These are phyloP conservation scores for Neotropicomus parvogracilis DNA, from an alignment of 1,284 basidiomycete genomes.

Conservation along the genomic window DNA sequence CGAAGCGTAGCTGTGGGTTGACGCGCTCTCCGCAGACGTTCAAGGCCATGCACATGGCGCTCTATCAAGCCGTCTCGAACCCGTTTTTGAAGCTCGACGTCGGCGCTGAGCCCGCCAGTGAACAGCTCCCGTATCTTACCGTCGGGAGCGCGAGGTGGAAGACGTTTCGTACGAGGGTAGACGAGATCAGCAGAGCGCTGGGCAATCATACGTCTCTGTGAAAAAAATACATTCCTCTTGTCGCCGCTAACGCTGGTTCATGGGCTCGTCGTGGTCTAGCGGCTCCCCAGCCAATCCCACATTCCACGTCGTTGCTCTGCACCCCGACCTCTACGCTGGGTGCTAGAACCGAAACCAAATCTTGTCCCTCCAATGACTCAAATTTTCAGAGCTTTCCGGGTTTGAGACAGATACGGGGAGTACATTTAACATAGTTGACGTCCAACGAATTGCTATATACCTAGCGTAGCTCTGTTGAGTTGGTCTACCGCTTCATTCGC, in stretches of 20 bases:
- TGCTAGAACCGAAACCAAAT: conserved; percentile 52
- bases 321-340: conserved; percentile 12
- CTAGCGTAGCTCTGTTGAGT: conserved; percentile 48
- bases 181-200: conserved; percentile 63
- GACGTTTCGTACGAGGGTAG: conserved; percentile 61
- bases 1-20: neutral
- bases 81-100: conserved; percentile 67
- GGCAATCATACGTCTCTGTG: conserved; percentile 29
- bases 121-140: conserved; percentile 52
- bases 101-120: conserved; percentile 44
- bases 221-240: neutral
- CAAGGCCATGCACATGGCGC: conserved; percentile 78
- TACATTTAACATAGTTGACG: conserved; percentile 38
- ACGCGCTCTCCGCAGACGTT: conserved; percentile 53
- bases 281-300: conserved; percentile 27
- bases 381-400: conserved; percentile 53
- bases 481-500: conserved; percentile 54
- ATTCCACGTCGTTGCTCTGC: conserved; percentile 20
- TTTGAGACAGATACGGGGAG: conserved; percentile 90
- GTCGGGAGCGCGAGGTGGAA: conserved; percentile 68
- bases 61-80: conserved; percentile 72
- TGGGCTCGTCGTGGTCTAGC: conserved; percentile 26
- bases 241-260: conserved; percentile 21
- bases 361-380: conserved; percentile 75
- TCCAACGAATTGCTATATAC: conserved; percentile 33